These are phyloP conservation scores for Cenococcum geophilum DNA, from an alignment of 495 filamentous ascomycete genomes.

Conservation along the genomic window DNA sequence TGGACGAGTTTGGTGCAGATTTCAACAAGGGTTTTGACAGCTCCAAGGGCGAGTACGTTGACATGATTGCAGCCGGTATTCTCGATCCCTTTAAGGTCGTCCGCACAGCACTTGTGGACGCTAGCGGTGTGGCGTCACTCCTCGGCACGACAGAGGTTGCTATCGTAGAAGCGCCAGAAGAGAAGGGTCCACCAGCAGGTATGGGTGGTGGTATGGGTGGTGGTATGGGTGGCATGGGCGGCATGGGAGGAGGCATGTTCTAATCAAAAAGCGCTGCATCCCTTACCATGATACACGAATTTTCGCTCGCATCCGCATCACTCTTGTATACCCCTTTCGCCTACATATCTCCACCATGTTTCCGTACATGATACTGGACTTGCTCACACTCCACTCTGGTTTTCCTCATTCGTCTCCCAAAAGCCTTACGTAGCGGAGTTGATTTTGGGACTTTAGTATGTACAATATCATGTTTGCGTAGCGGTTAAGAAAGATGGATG, in stretches of 20 bases:
- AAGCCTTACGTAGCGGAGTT: constrained; percentile 20
- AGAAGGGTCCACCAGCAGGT: constrained; percentile 59
- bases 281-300: constrained; percentile 16
- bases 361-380: constrained; percentile 23
- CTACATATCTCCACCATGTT: constrained; percentile 12
- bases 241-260: constrained; percentile 28
- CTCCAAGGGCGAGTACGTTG: constrained; percentile 92
- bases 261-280: constrained; percentile 17
- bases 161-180: constrained; percentile 90
- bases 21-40: constrained; percentile 99
- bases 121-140: constrained; percentile 91
- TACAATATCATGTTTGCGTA: constrained; percentile 31
- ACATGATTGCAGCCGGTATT: constrained; percentile 96
- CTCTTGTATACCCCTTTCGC: constrained; percentile 23
- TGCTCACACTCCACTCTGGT: constrained; percentile 28
- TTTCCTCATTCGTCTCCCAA: constrained; percentile 16
- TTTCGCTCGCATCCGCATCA: constrained; percentile 1
- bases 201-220: constrained; percentile 39
- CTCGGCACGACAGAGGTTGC: constrained; percentile 98
- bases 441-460: constrained; percentile 21
- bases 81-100: constrained; percentile 99
- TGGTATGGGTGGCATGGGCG: constrained; percentile 56
- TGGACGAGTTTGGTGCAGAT: constrained; percentile 82
- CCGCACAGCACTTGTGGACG: constrained; percentile 88
- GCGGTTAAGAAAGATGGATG: constrained; percentile 10